phyloP scores from a whole-genome alignment of 306 rosid species.

The Sechiopsis laciniata region DNA sequence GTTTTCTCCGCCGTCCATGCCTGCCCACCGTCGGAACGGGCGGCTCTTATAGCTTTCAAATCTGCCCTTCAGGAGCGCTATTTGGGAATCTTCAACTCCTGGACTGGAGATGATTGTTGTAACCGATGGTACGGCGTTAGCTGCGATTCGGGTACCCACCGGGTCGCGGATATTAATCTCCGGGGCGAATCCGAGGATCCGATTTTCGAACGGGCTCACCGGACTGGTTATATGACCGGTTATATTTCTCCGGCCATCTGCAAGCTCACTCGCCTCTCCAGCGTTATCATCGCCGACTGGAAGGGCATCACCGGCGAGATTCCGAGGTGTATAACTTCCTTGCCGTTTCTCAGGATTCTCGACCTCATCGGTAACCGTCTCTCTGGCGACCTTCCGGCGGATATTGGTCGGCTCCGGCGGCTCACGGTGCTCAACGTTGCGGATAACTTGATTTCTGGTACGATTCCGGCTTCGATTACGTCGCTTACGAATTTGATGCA shows the following conservation, averaged over 20 bases:
- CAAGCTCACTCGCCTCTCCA: slow-evolving; percentile 56
- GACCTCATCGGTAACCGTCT: slow-evolving; percentile 75
- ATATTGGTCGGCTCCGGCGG: slow-evolving; percentile 50
- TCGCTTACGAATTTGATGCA: slow-evolving; percentile 53
- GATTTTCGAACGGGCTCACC: slow-evolving; percentile 42
- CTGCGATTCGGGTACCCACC: slow-evolving; percentile 55
- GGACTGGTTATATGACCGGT: slow-evolving; percentile 87
- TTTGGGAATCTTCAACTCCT: slow-evolving; percentile 65
- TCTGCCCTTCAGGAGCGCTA: slow-evolving; percentile 59
- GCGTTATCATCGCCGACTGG: slow-evolving; percentile 83
- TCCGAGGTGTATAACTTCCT: slow-evolving; percentile 51
- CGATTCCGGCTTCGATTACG: slow-evolving; percentile 54
- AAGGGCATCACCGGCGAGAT: slow-evolving; percentile 85
- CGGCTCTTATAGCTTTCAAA: slow-evolving; percentile 60
- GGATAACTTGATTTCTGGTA: slow-evolving; percentile 61
- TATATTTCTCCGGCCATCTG: slow-evolving; percentile 66
- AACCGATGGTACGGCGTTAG: slow-evolving; percentile 76
- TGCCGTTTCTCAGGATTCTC: slow-evolving; percentile 74
- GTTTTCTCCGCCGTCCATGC: slow-evolving; percentile 26
- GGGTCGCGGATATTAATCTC: slow-evolving; percentile 86
- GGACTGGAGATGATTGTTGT: slow-evolving; percentile 84
- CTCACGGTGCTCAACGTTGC: slow-evolving; percentile 78
- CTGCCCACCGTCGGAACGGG: slow-evolving; percentile 71
- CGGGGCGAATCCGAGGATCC: slow-evolving; percentile 90
- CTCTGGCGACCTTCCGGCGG: slow-evolving; percentile 51